Base-by-base conservation (phyloP, 805 yeast genomes). In the Sugiyamaella valdiviana region DNA sequence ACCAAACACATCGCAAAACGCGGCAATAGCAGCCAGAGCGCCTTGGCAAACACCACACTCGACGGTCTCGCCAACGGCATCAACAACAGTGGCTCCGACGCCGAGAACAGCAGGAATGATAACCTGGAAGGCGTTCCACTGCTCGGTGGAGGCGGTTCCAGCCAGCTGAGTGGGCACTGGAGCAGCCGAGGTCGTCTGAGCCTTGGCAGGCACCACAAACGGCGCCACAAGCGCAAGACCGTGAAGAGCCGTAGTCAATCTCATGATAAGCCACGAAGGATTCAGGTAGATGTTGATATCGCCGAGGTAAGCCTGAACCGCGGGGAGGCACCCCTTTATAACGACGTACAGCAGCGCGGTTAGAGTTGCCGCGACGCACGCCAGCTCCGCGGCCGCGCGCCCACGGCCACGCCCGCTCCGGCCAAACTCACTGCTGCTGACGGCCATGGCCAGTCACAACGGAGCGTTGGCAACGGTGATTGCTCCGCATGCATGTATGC, bases 11-110 rank as follows among this genome's bases (percentile, higher is more conserved):
- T 32, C 45, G 16, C 19, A 17, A 16, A 42, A n/a, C 9, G 21
- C 45, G 16, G n/a, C 23, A 17, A 32, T 37, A 7, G 36, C 17
- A 15, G 19, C 16, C 7, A 29, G 16, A 32, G 45, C 35, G 12
- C 19, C 39, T 20, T 42, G 45, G 39, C 45, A 42, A 5, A 29
- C 37, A 19, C 21, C 39, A 32, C 45, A 42, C 21, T 42, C 45
- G 17, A 42, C 20, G 3, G 45, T 42, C 17, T 21, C 19, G 16
- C 45, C 45, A 7, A 29, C 45, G n/a, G 45, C 36, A 20, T 42
- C 36, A 6, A 42, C 21, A 16, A 42, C 26, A 14, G 32, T 42
- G 5, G 32, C 38, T 10, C 32, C 26, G 2, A 42, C 26, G n/a
- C 36, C 37, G 14, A 42, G 19, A 6, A 42, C 12, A 16, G 36